A percentile compares a stretch with the other conserved stretches of the same genome.
These are phyloP conservation scores for Anisodus acutangulus DNA, from an alignment of 257 asterid species.

Conservation along the genomic window DNA sequence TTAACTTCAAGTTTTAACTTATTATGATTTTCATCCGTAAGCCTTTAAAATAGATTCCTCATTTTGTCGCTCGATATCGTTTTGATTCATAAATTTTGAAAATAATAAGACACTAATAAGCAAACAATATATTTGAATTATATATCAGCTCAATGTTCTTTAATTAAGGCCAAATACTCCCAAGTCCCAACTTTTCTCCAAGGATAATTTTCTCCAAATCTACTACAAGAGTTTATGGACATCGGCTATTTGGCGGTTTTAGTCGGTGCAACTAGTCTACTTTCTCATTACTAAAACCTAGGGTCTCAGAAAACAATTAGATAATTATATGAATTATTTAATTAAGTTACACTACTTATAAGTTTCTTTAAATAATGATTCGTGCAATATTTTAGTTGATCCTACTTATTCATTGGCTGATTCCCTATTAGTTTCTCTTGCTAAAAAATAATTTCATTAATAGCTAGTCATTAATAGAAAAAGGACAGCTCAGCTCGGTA, in stretches of 20 bases:
- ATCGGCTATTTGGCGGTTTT: conserved; percentile 6
- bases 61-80: neutral
- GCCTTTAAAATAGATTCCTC: neutral
- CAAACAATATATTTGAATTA: neutral
- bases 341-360: neutral
- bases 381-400: neutral
- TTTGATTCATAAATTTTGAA: neutral
- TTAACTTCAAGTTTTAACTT: neutral
- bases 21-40: neutral
- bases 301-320: neutral
- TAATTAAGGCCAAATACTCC: neutral
- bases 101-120: neutral
- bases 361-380: neutral
- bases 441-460: neutral
- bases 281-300: neutral
- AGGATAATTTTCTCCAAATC: neutral
- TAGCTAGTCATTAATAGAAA: neutral
- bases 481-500: no score
- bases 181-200: neutral
- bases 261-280: conserved; percentile 2
- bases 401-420: neutral
- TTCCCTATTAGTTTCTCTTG: neutral
- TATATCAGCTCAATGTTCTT: neutral
- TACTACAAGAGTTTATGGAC: neutral
- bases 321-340: neutral